Percentiles rank a stretch among this genome's conserved stretches.
phyloP scores from a whole-genome alignment of 2,329 filamentous ascomycete genomes.

The Fusarium napiforme region DNA sequence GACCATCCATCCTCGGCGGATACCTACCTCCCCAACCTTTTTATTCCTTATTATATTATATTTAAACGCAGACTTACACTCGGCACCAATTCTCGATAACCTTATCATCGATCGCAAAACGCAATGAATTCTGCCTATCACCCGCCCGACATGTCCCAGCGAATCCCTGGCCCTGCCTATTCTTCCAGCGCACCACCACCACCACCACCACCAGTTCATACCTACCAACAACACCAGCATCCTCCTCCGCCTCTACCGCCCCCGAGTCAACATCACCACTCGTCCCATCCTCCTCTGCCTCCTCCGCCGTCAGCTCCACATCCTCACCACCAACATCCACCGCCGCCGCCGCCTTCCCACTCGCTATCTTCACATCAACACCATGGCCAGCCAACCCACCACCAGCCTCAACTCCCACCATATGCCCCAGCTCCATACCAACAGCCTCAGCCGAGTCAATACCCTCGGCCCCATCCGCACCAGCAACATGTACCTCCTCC shows the following conservation, averaged over 20 bases:
- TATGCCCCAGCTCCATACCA: constrained; percentile 37
- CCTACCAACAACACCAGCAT: constrained; percentile 42
- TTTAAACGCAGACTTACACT: constrained; percentile 6
- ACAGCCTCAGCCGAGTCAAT: constrained; percentile 40
- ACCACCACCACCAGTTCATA: constrained; percentile 31
- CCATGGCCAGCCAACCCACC: constrained; percentile 32
- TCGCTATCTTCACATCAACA: constrained; percentile 39
- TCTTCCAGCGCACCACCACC: constrained; percentile 32
- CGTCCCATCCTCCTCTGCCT: constrained; percentile 31
- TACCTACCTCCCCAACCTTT: neutral
- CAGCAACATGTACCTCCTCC: constrained; percentile 37
- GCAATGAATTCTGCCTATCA: constrained; percentile 49
- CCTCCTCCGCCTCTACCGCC: constrained; percentile 38
- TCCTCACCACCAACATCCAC: constrained; percentile 23
- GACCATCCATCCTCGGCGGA: neutral
- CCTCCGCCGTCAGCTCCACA: constrained; percentile 25
- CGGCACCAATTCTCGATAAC: neutral
- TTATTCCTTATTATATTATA: neutral
- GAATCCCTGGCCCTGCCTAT: constrained; percentile 45
- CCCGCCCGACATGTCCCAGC: constrained; percentile 48
- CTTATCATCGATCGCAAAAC: neutral
- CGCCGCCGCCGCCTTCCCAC: constrained; percentile 30
- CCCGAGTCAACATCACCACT: constrained; percentile 34
- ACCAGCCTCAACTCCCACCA: constrained; percentile 35
- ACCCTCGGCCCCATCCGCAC: constrained; percentile 40